A percentile compares a stretch with the other conserved stretches of the same genome.
phyloP scores from a whole-genome alignment of 768 basidiomycete species.

The Sporobolomyces phaffii region DNA sequence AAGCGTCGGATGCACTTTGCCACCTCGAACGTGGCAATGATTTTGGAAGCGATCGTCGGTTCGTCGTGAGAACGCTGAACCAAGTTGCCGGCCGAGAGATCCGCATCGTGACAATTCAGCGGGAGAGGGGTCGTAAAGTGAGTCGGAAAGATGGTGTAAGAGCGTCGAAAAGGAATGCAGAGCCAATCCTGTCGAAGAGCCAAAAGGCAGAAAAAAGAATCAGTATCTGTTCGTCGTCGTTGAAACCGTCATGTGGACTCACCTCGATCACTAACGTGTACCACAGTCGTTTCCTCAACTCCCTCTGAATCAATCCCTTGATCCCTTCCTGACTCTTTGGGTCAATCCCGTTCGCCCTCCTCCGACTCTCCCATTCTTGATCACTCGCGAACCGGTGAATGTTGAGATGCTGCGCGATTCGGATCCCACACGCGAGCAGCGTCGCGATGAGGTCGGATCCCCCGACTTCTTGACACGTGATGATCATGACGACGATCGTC shows the following conservation, averaged over 20 bases:
- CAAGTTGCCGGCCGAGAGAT: constrained; percentile 20
- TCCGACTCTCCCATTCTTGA: constrained; percentile 26
- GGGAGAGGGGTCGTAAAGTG: constrained; percentile 35
- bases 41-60: constrained; percentile 30
- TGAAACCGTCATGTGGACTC: background rate
- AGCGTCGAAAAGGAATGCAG: constrained; percentile 14
- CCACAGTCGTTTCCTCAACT: constrained; percentile 35
- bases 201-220: background rate
- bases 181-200: constrained; percentile 22
- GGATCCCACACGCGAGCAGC: constrained; percentile 24
- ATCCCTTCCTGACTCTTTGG: constrained; percentile 18
- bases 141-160: constrained; percentile 21
- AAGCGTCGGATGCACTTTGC: constrained; percentile 24
- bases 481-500: constrained; percentile 23
- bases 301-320: constrained; percentile 32
- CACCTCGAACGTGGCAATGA: constrained; percentile 16
- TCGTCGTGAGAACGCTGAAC: constrained; percentile 16
- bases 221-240: background rate
- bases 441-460: constrained; percentile 34
- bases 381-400: constrained; percentile 30
- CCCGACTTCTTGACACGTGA: constrained; percentile 31
- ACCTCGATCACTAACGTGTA: constrained; percentile 26
- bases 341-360: constrained; percentile 22
- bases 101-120: constrained; percentile 30
- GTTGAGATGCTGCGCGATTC: constrained; percentile 35